Evolutionary conservation across 768 basidiomycete species (phyloP).

Genomic region (Naganishia antarctica): DNA sequence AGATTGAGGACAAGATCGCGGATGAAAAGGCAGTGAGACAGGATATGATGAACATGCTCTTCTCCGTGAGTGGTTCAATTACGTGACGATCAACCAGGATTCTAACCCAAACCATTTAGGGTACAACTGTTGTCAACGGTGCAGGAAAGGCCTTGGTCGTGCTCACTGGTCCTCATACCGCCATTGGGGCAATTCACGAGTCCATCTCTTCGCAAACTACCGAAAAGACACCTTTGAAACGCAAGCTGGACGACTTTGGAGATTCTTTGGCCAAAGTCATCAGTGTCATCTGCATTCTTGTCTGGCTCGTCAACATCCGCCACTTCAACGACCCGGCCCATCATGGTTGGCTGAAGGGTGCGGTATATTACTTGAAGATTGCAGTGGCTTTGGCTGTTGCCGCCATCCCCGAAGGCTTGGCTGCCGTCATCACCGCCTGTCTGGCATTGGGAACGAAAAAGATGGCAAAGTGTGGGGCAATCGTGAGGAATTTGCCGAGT

Average conservation of each 20-base stretch:
- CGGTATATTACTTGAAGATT: slow-evolving; percentile 98
- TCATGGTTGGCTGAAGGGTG: slow-evolving; percentile 82
- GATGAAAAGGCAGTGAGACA: slow-evolving; percentile 87
- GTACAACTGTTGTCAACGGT: slow-evolving; percentile 93
- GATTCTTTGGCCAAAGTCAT: slow-evolving; percentile 98
- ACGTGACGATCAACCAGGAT: not conserved
- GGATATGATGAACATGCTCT: slow-evolving; percentile 95
- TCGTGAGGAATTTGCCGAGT: slow-evolving; percentile 89
- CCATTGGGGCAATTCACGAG: slow-evolving; percentile 95
- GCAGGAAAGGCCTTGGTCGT: slow-evolving; percentile 81
- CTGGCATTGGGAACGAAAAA: slow-evolving; percentile 95
- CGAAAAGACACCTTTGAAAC: slow-evolving; percentile 95
- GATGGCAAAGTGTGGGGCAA: slow-evolving; percentile 98
- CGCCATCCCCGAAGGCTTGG: slow-evolving; percentile 96
- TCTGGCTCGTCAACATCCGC: slow-evolving; percentile 94
- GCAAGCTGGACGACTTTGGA: slow-evolving; percentile 96
- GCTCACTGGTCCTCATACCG: slow-evolving; percentile 77
- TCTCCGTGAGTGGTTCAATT: slow-evolving; percentile 74
- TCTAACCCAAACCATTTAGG: slow-evolving; percentile 53
- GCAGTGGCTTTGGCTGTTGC: slow-evolving; percentile 98
- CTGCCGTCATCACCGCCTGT: slow-evolving; percentile 95
- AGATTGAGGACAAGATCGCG: slow-evolving; percentile 62
- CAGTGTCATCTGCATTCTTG: slow-evolving; percentile 89
- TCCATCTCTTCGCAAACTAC: slow-evolving; percentile 87
- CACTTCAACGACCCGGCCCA: slow-evolving; percentile 96